Base-by-base conservation (phyloP, 805 yeast species). In the Hemisphaericaspora nanyangensis region DNA sequence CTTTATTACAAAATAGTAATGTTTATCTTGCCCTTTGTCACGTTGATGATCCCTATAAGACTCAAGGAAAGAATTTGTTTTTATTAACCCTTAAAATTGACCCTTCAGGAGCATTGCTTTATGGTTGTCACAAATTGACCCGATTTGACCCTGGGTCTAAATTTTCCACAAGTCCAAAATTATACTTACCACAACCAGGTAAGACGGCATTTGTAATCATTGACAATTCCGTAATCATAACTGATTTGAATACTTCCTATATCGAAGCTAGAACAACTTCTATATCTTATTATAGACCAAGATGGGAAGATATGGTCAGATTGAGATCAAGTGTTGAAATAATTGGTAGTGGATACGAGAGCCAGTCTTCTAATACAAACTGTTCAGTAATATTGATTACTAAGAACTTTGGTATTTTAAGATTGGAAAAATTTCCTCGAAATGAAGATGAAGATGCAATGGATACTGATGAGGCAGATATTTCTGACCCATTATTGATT, bases 231-330 rank as follows among this genome's bases (percentile, higher is more conserved):
- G 68, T 88, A 10, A 78, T 85, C 2, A 51, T 90, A 38, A 71
- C 85, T 1, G 95, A 85, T 48, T 64, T 82, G 7, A 66, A 76
- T 33, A 50, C 60, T 17, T 52, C 65, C 3, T 60, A 58, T 35
- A 53, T 55, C 10, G 51, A 52, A 18, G 38, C 55, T 0, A 31
- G 44, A 16, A 35, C 45, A 7, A 31, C 32, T 11, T 37, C 59
- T 2, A 47, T 47, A 17, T 53, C 50, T 32, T 65, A 61, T 45
- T 57, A 65, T 43, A 57, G 54, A 35, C 70, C 77, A 3, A 73
- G 81, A 49, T 90, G 96, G 96, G 95, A 89, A 58, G 97, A 91
- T 55, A 65, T 77, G 10, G 68, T 90, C 10, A 62, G 71, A 5
- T 74, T 90, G 46, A 78, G 77, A 43, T 43, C 68, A 1, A 68